Percentiles rank a stretch among this genome's conserved stretches.
Conservation (phyloP, 495 filamentous ascomycete genomes). For the Aspergillus steynii region DNA sequence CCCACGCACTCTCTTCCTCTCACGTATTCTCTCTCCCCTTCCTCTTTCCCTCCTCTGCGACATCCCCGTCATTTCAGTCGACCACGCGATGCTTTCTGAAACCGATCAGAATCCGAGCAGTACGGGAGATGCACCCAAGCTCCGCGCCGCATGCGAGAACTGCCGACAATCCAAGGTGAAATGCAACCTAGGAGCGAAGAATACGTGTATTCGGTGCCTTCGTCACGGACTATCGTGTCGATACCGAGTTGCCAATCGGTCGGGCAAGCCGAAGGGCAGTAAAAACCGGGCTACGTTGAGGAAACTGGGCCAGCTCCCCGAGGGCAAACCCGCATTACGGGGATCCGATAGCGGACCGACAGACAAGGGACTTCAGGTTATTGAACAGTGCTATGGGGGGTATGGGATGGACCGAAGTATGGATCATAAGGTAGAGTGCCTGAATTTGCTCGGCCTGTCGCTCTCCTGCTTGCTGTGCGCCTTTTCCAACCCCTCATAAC, state of each 20-base stretch:
- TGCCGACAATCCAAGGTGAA: constrained; percentile 51
- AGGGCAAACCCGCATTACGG: constrained; percentile 27
- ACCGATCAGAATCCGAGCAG: constrained; percentile 24
- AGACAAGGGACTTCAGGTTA: constrained; percentile 4
- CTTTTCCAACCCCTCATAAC: not conserved
- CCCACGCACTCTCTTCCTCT: not conserved
- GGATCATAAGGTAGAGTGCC: not conserved
- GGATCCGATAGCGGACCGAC: constrained; percentile 1
- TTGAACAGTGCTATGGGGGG: not conserved
- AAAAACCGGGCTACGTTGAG: constrained; percentile 47
- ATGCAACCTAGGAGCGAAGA: constrained; percentile 45
- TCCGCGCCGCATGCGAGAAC: constrained; percentile 48
- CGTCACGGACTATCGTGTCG: constrained; percentile 47
- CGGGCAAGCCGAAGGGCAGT: constrained; percentile 50
- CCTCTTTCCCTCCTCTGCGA: too few species aligned
- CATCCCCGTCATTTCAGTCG: not conserved
- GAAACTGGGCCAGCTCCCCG: constrained; percentile 43
- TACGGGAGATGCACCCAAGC: constrained; percentile 36
- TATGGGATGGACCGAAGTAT: constrained; percentile 1
- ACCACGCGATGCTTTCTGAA: constrained; percentile 34
- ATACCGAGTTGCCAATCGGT: constrained; percentile 48
- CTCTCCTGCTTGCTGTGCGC: not conserved
- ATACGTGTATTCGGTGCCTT: constrained; percentile 44
- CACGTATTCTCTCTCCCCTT: not conserved
- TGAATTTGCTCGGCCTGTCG: not conserved